A percentile compares a stretch with the other conserved stretches of the same genome.
These are phyloP conservation scores for Prunella vulgaris DNA, from an alignment of 257 asterid species.

Conservation along the genomic window DNA sequence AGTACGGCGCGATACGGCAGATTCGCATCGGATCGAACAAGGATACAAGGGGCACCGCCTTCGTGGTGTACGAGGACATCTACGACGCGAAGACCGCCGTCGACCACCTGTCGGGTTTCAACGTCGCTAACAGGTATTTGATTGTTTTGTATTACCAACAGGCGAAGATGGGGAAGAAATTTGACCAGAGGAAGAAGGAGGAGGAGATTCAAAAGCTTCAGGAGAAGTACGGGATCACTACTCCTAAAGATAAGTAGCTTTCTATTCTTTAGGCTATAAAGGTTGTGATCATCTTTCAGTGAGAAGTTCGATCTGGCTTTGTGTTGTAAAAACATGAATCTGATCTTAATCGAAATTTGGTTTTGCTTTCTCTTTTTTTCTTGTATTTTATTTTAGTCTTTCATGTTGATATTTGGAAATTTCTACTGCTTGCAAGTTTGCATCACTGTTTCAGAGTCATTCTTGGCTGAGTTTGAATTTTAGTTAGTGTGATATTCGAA, in stretches of 20 bases:
- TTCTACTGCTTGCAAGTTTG: not conserved
- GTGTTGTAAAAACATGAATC: not conserved
- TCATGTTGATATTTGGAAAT: not conserved
- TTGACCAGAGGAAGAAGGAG: slow-evolving; percentile 88
- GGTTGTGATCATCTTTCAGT: not conserved
- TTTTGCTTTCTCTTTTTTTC: not conserved
- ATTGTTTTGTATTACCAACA: slow-evolving; percentile 91
- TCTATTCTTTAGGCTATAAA: not conserved
- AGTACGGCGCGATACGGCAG: slow-evolving; percentile 87
- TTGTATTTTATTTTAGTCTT: not conserved
- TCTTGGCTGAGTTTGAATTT: not conserved
- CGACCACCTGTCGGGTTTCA: slow-evolving; percentile 88
- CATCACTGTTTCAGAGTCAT: not conserved
- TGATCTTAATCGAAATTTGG: not conserved
- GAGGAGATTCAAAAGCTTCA: slow-evolving; percentile 80
- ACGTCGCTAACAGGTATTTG: slow-evolving; percentile 80
- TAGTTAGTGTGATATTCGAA: not conserved
- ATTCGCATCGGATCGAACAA: slow-evolving; percentile 80
- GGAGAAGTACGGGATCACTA: slow-evolving; percentile 72
- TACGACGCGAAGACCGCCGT: slow-evolving; percentile 94
- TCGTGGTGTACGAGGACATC: slow-evolving; percentile 89
- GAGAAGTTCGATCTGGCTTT: not conserved
- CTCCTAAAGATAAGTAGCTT: slow-evolving; percentile 58
- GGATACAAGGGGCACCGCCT: slow-evolving; percentile 96
- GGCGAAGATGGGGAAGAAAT: slow-evolving; percentile 93